Evolutionary conservation across 352 stramenopile genomes (phyloP), one percentile per base, ranked within the genome.

Genomic region (Pythium sukuiense): DNA sequence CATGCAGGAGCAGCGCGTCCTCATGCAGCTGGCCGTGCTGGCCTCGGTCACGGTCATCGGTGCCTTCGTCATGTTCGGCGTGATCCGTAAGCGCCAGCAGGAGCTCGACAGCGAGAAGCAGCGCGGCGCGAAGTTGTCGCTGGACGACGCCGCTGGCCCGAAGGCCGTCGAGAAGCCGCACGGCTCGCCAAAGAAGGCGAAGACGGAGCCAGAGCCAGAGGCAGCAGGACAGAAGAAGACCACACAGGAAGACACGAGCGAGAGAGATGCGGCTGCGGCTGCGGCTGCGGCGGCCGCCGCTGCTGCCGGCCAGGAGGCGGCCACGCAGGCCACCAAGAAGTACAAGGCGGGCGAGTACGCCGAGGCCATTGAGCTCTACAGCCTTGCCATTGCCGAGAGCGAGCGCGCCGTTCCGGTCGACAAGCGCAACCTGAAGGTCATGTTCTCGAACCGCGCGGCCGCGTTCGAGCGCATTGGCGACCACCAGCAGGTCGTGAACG

Each of bases 371-470:
- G 73, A 88, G 62, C 80, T 92, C 24, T 93, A 93, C 73, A 78
- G 74, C 12, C 32, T 77, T 0, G 85, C 85, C 27, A 93, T 93
- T 67, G 62, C 65, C 9, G 79, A 87, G 58, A 83, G 76, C 61
- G 83, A 90, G 67, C 53, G 70, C n/a, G 64, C 77, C 9, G 71
- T 80, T 59, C 80, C 83, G 11, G 65, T 88, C 39, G 83, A 93
- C 63, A 73, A 73, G 54, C 80, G 82, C 63, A 92, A 93, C 73
- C 69, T 93, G 30, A 93, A 93, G 63, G 85, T 93, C 63, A 92
- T 93, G 83, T 93, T 86, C 69, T 90, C 85, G 62, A 93, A 93
- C 75, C 81, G 85, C 33, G 85, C 83, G 0, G 83, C 85, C 2
- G 83, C 85, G 35, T 90, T 87, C 61, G 85, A 93, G 55, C 80